Base-by-base conservation (phyloP, 2,329 filamentous ascomycete species). In the Trichoderma oligosporum region DNA sequence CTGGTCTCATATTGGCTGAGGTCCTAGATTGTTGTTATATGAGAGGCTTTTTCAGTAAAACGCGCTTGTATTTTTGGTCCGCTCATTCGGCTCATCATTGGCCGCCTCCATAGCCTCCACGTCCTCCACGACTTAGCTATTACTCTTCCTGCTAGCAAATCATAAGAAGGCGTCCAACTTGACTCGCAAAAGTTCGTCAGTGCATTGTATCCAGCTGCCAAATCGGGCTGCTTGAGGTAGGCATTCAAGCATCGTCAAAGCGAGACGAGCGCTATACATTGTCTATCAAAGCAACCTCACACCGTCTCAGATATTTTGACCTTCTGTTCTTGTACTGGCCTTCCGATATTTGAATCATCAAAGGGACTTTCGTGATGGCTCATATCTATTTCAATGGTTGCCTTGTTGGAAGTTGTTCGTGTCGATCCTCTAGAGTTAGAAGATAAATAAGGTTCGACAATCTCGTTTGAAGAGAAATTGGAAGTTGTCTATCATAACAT, bases 141-240 rank as follows among this genome's bases (percentile, higher is more conserved):
- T 45, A 18, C 39, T 14, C 42, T 41, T 56, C 31, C 14, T 39
- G 16, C 14, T 56, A 44, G 53, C 42, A 47, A 22, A 35, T 18
- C 45, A 9, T 11, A 56, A 31, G 11, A 46, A 29, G 11, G 14
- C 16, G 29, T 47, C 33, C 44, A 42, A 41, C 24, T 42, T 44
- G 39, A 56, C 36, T 47, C 53, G 53, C 53, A 56, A 56, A 56
- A 47, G 33, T 47, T 39, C 42, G 29, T 18, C 8, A 16, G 39
- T 29, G 24, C 11, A 39, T 27, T 24, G 11, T 18, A 33, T 4
- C 42, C 18, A 31, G 18, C 53, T 56, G 42, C 53, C 42, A 22
- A 56, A 56, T 56, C 14, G 16, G 53, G 53, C 33, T 25, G 16
- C 18, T 27, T 4, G 18, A 41, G 16, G 44, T 39, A 47, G 33